Base-by-base conservation (phyloP, 2,329 filamentous ascomycete genomes). In the Trichoderma brevicompactum region DNA sequence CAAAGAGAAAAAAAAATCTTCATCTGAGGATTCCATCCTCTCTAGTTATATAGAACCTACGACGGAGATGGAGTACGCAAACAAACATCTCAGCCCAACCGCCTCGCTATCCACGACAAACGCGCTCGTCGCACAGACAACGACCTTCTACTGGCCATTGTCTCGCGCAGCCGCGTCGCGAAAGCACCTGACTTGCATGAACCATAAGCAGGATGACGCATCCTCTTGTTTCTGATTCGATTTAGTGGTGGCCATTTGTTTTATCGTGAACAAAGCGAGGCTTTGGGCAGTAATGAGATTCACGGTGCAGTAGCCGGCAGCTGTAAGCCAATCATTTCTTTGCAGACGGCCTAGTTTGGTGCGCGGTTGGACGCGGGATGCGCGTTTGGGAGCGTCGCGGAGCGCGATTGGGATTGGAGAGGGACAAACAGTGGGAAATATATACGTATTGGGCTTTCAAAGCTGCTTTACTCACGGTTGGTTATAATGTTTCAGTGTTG, bases 101-200 rank as follows among this genome's bases (percentile, higher is more conserved):
- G 36, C 43, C 32, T 10, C 17, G 23, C 23, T 5, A 63, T 44
- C 32, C 49, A 54, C 58, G 40, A 44, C 38, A 13, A 59, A 60
- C 55, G 41, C 55, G 54, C 23, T 46, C 40, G 64, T 64, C 58
- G 43, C 59, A 54, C 17, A 15, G 59, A 66, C 64, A 61, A 63
- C 66, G 48, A 53, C 2, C 19, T 34, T 38, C 13, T 15, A 49
- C 43, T 64, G 52, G 49, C 43, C 36, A 12, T 4, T 13, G 41
- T 46, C 5, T 13, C 34, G 19, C 34, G 64, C 32, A 36, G 55
- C 56, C 69, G 67, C 68, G 69, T 70, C 70, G 68, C 70, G 70
- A 68, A 71, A 68, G 59, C 70, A 70, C 67, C 66, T 70, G 69
- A 71, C 68, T 34, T 61, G 44, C 53, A 58, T 50, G 38, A 56